phyloP scores from a whole-genome alignment of 805 yeast species.

The Ogataea nonfermentans region DNA sequence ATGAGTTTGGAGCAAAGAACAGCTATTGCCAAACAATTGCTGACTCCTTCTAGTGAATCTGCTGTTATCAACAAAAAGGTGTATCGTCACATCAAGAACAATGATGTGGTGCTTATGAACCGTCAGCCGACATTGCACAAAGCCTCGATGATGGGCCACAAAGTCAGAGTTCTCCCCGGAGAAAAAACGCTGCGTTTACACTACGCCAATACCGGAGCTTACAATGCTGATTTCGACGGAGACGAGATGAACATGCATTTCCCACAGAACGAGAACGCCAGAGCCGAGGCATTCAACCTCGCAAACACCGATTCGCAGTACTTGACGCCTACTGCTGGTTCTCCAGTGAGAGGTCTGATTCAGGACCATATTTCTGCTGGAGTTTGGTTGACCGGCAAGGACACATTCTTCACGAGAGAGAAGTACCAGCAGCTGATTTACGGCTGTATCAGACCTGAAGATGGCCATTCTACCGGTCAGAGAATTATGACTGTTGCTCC shows the following conservation, averaged over 20 bases:
- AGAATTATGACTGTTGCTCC: slow-evolving; percentile 83
- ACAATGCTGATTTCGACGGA: slow-evolving; percentile 98
- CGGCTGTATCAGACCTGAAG: slow-evolving; percentile 95
- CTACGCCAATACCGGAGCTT: slow-evolving; percentile 98
- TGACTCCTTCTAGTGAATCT: slow-evolving; percentile 75
- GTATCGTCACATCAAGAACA: slow-evolving; percentile 87
- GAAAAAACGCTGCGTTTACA: slow-evolving; percentile 95
- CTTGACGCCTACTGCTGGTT: slow-evolving; percentile 96
- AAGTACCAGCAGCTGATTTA: slow-evolving; percentile 90
- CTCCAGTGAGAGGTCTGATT: slow-evolving; percentile 97
- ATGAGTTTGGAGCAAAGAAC: slow-evolving; percentile 94
- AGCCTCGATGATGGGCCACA: slow-evolving; percentile 99
- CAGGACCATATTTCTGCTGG: slow-evolving; percentile 99
- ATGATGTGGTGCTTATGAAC: slow-evolving; percentile 96
- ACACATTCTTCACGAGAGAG: slow-evolving; percentile 86
- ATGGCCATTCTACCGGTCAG: slow-evolving; percentile 81
- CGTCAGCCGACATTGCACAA: slow-evolving; percentile 99
- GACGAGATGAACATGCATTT: slow-evolving; percentile 99
- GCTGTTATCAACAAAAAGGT: slow-evolving; percentile 85
- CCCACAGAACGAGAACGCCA: slow-evolving; percentile 96
- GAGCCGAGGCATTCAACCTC: slow-evolving; percentile 90
- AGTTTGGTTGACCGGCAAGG: slow-evolving; percentile 95
- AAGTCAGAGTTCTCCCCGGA: slow-evolving; percentile 93
- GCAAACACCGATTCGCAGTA: slow-evolving; percentile 98
- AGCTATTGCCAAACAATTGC: slow-evolving; percentile 88